These are phyloP conservation scores for Entoloma clypeatum DNA, from an alignment of 1,284 basidiomycete genomes.

Conservation along the genomic window DNA sequence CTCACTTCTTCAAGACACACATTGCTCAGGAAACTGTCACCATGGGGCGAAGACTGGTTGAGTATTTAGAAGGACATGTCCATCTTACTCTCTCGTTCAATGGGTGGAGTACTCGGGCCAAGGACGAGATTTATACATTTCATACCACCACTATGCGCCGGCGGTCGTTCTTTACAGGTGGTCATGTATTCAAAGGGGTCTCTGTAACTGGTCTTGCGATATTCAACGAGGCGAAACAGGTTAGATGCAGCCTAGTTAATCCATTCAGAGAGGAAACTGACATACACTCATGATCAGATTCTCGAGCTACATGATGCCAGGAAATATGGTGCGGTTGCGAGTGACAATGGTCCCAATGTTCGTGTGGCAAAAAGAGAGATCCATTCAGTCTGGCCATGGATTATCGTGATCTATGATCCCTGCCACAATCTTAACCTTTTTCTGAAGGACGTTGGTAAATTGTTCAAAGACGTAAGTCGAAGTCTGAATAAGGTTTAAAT, in stretches of 20 bases:
- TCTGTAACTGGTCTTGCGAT: slow-evolving; percentile 18
- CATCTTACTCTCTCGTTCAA: slow-evolving; percentile 13
- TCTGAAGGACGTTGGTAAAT: slow-evolving; percentile 20
- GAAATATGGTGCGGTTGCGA: slow-evolving; percentile 17
- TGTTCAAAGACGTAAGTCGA: slow-evolving; percentile 18
- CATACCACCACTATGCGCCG: slow-evolving; percentile 7
- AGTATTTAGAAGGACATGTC: slow-evolving; percentile 4
- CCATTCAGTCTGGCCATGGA: slow-evolving; percentile 12
- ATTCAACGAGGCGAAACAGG: slow-evolving; percentile 1
- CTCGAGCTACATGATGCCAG: slow-evolving; percentile 8
- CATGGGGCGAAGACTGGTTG: slow-evolving; percentile 1
- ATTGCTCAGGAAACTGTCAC: slow-evolving; percentile 11
- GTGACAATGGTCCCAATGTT: slow-evolving; percentile 22
- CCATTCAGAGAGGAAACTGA: background rate
- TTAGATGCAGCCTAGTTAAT: background rate
- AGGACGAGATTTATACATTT: slow-evolving; percentile 13
- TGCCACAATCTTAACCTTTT: slow-evolving; percentile 18
- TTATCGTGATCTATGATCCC: slow-evolving; percentile 22
- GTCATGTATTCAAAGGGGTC: slow-evolving; percentile 19
- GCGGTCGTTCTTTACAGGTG: slow-evolving; percentile 18
- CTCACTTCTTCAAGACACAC: slow-evolving; percentile 13
- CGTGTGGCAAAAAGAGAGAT: slow-evolving; percentile 13
- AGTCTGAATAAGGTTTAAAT: background rate
- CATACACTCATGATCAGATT: slow-evolving; percentile 9
- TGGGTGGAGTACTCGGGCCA: slow-evolving; percentile 11